Evolutionary conservation across 2,329 filamentous ascomycete genomes (phyloP).

Genomic region (Botryotinia calthae): DNA sequence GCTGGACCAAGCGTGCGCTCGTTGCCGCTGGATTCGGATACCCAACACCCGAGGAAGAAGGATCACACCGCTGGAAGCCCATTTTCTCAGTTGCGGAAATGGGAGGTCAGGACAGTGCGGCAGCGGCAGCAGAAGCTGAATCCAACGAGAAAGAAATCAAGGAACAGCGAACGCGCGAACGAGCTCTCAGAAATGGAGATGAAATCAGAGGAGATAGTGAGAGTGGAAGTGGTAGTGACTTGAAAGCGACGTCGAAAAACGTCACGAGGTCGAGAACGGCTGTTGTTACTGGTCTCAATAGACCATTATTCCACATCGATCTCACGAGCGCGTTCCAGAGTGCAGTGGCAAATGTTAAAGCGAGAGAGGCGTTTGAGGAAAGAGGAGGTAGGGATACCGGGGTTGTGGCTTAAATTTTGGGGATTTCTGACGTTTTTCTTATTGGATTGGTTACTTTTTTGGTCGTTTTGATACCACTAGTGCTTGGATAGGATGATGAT

Average conservation of each 20-base stretch:
- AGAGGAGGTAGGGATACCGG: constrained; percentile 33
- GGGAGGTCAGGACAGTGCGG: constrained; percentile 67
- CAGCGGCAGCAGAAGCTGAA: constrained; percentile 62
- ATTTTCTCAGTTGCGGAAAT: constrained; percentile 92
- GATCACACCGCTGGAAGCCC: constrained; percentile 74
- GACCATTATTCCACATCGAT: constrained; percentile 92
- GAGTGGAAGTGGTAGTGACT: constrained; percentile 26
- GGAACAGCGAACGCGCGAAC: constrained; percentile 27
- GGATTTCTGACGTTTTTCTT: background rate
- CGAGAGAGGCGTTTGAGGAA: constrained; percentile 43
- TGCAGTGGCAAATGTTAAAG: constrained; percentile 76
- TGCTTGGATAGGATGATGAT: constrained; percentile 14
- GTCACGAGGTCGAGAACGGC: constrained; percentile 51
- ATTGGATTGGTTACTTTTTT: constrained; percentile 3
- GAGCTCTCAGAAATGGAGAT: constrained; percentile 37
- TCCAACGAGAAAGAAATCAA: constrained; percentile 47
- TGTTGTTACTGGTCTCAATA: constrained; percentile 79
- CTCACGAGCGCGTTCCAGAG: constrained; percentile 84
- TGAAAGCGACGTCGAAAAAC: constrained; percentile 23
- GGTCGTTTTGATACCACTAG: constrained; percentile 15
- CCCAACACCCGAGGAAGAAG: constrained; percentile 53
- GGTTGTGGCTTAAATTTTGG: constrained; percentile 24
- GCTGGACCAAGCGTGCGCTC: constrained; percentile 91
- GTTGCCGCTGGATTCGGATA: constrained; percentile 86
- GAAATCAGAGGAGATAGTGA: constrained; percentile 31